These are phyloP conservation scores for Ascosphaera apis DNA, from an alignment of 2,329 filamentous ascomycete genomes.

Conservation along the genomic window DNA sequence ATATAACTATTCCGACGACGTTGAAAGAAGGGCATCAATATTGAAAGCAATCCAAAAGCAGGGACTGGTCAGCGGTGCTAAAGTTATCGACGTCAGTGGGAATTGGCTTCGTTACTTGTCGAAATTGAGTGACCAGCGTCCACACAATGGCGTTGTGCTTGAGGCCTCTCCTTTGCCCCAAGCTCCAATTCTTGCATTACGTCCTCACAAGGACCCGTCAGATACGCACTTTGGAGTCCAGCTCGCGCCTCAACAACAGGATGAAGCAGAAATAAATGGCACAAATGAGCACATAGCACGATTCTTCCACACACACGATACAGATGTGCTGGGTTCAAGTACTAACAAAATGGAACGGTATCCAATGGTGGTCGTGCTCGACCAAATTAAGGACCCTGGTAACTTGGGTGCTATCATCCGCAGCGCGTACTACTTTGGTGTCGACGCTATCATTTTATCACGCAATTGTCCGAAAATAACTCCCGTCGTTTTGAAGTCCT, in stretches of 20 bases:
- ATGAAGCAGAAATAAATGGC: slow-evolving; percentile 56
- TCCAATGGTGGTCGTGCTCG: slow-evolving; percentile 21
- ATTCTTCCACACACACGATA: slow-evolving; percentile 1
- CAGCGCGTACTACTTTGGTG: slow-evolving; percentile 74
- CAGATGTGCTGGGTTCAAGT: not conserved
- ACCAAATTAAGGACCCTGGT: slow-evolving; percentile 48
- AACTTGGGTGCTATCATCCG: slow-evolving; percentile 81
- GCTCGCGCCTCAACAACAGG: slow-evolving; percentile 44
- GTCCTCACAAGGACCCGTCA: slow-evolving; percentile 23
- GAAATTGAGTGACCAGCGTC: slow-evolving; percentile 58
- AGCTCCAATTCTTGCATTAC: slow-evolving; percentile 39
- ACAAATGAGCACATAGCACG: slow-evolving; percentile 27
- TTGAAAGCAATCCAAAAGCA: slow-evolving; percentile 15
- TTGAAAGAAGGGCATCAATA: slow-evolving; percentile 9
- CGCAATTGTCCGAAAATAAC: slow-evolving; percentile 52
- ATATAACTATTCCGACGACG: slow-evolving; percentile 31
- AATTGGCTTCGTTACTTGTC: slow-evolving; percentile 48
- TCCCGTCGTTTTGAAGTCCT: slow-evolving; percentile 62
- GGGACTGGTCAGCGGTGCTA: slow-evolving; percentile 23
- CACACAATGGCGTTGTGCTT: slow-evolving; percentile 75
- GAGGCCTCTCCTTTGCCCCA: slow-evolving; percentile 68
- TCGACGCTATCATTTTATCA: slow-evolving; percentile 60
- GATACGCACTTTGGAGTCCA: slow-evolving; percentile 32
- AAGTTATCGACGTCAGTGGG: slow-evolving; percentile 35
- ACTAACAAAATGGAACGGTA: slow-evolving; percentile 7